Evolutionary conservation across 768 basidiomycete species (phyloP).

Genomic region (Trametes gibbosa): DNA sequence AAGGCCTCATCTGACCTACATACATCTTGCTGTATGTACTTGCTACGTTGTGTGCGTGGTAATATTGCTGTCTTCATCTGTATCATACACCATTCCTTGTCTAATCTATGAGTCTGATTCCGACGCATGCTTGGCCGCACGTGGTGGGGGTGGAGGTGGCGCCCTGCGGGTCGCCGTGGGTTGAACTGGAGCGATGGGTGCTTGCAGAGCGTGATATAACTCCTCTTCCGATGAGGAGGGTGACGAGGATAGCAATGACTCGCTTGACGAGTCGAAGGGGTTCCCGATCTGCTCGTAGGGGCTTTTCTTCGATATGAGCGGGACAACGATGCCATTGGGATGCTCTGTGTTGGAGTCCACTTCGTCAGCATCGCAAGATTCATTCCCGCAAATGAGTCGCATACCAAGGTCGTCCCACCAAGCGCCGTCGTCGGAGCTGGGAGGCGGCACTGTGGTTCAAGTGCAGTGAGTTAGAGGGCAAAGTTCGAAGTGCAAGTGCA

Average conservation of each 20-base stretch:
- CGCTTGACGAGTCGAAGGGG: slow-evolving; percentile 70
- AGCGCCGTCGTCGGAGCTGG: slow-evolving; percentile 69
- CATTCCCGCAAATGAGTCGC: slow-evolving; percentile 7
- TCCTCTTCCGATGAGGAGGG: slow-evolving; percentile 86
- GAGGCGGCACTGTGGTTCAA: slow-evolving; percentile 69
- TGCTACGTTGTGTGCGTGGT: neutral
- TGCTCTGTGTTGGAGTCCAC: slow-evolving; percentile 39
- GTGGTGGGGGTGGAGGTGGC: slow-evolving; percentile 48
- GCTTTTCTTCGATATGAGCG: slow-evolving; percentile 29
- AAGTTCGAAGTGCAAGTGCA: neutral
- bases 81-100: slow-evolving; percentile 13
- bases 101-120: slow-evolving; percentile 1
- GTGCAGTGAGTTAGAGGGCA: slow-evolving; percentile 4
- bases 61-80: neutral
- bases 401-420: slow-evolving; percentile 82
- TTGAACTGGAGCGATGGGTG: slow-evolving; percentile 50
- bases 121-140: slow-evolving; percentile 25
- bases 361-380: neutral
- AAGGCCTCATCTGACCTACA: slow-evolving; percentile 69
- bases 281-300: slow-evolving; percentile 37
- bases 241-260: slow-evolving; percentile 68
- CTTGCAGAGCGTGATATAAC: slow-evolving; percentile 73
- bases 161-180: slow-evolving; percentile 30
- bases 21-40: slow-evolving; percentile 7
- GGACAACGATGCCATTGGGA: slow-evolving; percentile 54